Evolutionary conservation across 1,284 basidiomycete species (phyloP), one percentile per base, ranked within the genome.

Genomic region (Lignosus rhinocerotis): DNA sequence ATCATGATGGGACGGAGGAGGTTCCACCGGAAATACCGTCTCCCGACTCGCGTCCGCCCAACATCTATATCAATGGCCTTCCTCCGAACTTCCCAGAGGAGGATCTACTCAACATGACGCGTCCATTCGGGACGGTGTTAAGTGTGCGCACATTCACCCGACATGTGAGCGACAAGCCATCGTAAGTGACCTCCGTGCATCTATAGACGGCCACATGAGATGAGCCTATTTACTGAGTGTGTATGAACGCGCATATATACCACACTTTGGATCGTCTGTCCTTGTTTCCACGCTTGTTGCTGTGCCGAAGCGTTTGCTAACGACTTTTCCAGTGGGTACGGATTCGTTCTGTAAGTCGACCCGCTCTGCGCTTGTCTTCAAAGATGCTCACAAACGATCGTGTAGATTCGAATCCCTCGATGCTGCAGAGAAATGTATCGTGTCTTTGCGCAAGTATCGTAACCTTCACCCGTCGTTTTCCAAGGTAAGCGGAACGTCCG

Each of bases 381-480:
- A 11, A 10, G 6, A 9, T 30, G 43, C 30, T 19, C 11, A 45
- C 43, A 19, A 4, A 25, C 17, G 36, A 25, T 6, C 6, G 19
- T 25, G 21, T 45, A 91, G 88, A 58, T 92, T 88, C 67, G 80
- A 81, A 51, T 76, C 76, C 1, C 69, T 88, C 9, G 83, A 85
- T 1, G 77, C 83, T 33, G 89, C 90, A 1, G 85, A 86, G 66
- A 79, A 78, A 60, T 92, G 90, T 63, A 90, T 92, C 51, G 76
- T 83, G 17, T 76, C 82, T 2, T 76, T 92, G 36, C 76, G 86
- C 55, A 80, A 82, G 65, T 86, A 85, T 60, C 79, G 86, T 49
- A 88, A 91, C 67, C 74, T 92, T 45, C 89, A 92, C 68, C 90
- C 89, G 1, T 89, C 89, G 1, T 90, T 89, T 66, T 83, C 83